Evolutionary conservation across 2,329 filamentous ascomycete species (phyloP), one percentile per base, ranked within the genome.

Genomic region (Chaetomium sp.): DNA sequence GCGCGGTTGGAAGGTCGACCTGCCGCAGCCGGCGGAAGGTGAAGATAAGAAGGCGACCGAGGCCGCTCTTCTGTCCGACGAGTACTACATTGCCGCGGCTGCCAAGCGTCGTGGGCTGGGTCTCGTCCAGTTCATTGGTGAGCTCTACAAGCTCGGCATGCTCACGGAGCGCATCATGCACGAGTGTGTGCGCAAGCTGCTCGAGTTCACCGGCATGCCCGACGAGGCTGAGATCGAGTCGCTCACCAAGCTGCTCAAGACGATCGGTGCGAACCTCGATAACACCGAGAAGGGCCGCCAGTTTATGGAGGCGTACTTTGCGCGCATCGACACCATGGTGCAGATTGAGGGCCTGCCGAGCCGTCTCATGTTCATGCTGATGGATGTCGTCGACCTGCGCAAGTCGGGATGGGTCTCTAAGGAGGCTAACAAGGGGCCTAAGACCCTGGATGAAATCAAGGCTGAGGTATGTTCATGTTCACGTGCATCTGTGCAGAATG

Each of bases 101-200:
- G 91, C 91, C 68, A 99, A 99, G 80, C 87, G 94, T 74, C 88
- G 91, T 72, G 94, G 94, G 75, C 88, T 99, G 62, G 94, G 94
- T 86, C 83, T 99, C 27, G 92, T 99, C 61, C 92, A 96, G 74
- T 99, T 99, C 76, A 99, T 99, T 69, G 94, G 94, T 77, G 94
- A 99, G 75, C 84, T 99, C 46, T 99, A 95, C 84, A 99, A 97
- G 80, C 85, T 99, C 59, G 86, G 88, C 70, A 99, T 99, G 94
- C 82, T 99, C 72, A 99, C 94, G 59, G 89, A 96, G 72, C 89
- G 92, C 71, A 99, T 99, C 75, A 99, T 99, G 94, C 92, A 99
- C 77, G 90, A 96, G 74, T 99, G 94, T 81, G 91, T 99, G 34
- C 87, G 91, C 76, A 96, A 95, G 74, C 82, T 99, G 61, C 89